A percentile compares a stretch with the other conserved stretches of the same genome.
Conservation (phyloP, 78 protist genomes). For the Dictyostelium purpureum region DNA sequence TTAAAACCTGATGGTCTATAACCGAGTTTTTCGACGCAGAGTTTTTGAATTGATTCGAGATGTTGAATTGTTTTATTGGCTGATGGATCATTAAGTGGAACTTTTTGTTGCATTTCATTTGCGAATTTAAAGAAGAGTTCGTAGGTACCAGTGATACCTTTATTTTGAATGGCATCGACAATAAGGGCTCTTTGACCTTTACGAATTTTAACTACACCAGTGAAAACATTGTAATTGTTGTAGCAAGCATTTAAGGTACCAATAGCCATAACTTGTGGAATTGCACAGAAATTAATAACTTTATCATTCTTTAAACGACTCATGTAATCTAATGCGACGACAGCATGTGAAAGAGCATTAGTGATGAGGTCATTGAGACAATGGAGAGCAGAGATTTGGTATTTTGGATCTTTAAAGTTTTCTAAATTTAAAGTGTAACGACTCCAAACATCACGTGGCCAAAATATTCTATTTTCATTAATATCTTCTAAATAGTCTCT, state of each 20-base stretch:
- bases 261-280: slow-evolving; percentile 98
- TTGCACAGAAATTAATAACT: slow-evolving; percentile 94
- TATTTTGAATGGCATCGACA: slow-evolving; percentile 47
- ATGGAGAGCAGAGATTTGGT: slow-evolving; percentile 78
- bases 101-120: slow-evolving; percentile 38
- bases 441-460: slow-evolving; percentile 94
- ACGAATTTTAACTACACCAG: slow-evolving; percentile 94
- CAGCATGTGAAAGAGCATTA: slow-evolving; percentile 91
- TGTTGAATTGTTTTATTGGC: slow-evolving; percentile 54
- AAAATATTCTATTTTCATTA: slow-evolving; percentile 90
- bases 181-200: slow-evolving; percentile 86
- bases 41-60: slow-evolving; percentile 23
- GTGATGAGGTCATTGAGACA: slow-evolving; percentile 93
- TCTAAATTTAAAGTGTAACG: slow-evolving; percentile 42
- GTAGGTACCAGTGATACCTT: slow-evolving; percentile 42
- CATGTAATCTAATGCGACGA: slow-evolving; percentile 89
- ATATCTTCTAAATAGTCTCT: slow-evolving; percentile 96
- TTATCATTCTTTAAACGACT: slow-evolving; percentile 39
- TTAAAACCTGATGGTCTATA: slow-evolving; percentile 70
- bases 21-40: slow-evolving; percentile 55
- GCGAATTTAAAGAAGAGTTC: slow-evolving; percentile 55
- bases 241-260: slow-evolving; percentile 91
- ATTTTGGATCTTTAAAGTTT: slow-evolving; percentile 24
- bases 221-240: slow-evolving; percentile 91
- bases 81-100: slow-evolving; percentile 45